Base-by-base conservation (phyloP, 2,329 filamentous ascomycete genomes). In the Pseudogymnoascus sp. region DNA sequence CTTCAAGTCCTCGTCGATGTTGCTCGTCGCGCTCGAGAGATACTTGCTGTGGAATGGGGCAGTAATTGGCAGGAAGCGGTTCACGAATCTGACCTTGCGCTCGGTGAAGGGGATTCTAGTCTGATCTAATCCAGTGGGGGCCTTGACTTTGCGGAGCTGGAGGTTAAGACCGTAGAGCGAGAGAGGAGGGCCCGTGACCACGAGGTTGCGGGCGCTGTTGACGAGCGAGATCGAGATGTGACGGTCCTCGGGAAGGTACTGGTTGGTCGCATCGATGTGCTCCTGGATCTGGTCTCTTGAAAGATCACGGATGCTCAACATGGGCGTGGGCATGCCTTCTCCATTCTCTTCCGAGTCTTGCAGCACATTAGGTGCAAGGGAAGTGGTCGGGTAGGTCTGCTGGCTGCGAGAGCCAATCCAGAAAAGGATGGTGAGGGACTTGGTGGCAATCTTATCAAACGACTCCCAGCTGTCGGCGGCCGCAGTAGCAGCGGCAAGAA, bases 41-140 rank as follows among this genome's bases (percentile, higher is more conserved):
- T 97, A 97, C 65, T 91, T 88, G 82, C 94, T 99, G 82, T 99
- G 94, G 83, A 99, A 99, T 4, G 94, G 95, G 8, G 94, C 92
- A 0, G 93, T 97, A 75, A 99, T 99, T 55, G 94, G 95, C 64
- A 99, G 79, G 81, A 99, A 99, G 64, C 94, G 89, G 80, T 97
- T 97, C 65, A 91, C 91, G 69, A 99, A 99, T 71, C 94, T 91
- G 62, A 97, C 84, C 79, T 99, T 99, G 69, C 94, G 90, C 77
- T 99, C 88, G 0, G 93, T 97, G 79, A 91, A 92, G 5, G 95
- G 95, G 61, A 97, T 88, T 64, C 92, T 86, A 68, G 90, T 96
- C 77, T 99, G 95, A 72, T 99, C 94, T 39, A 99, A 82, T 45
- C 95, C 94, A n/a, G 94, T 97, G 4, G 94, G 89, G 1, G 94